Percentiles rank a stretch among this genome's conserved stretches.
phyloP scores from a whole-genome alignment of 2,329 filamentous ascomycete species.

The Cordyceps fumosorosea region DNA sequence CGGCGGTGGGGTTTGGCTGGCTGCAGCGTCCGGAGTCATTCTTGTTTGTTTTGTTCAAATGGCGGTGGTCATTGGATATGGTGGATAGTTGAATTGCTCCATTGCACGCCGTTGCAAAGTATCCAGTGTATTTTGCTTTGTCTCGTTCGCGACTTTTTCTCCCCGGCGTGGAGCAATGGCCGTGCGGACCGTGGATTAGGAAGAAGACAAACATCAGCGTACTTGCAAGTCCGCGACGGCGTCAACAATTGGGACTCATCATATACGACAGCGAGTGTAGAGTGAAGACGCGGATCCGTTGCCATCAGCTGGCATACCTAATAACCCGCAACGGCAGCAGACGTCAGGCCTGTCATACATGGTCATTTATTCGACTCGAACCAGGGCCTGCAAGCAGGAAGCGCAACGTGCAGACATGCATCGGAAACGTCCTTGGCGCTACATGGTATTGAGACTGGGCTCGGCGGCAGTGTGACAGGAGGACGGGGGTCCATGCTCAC shows the following conservation, averaged over 20 bases:
- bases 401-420: not conserved
- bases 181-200: not conserved
- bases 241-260: too few relatives aligned
- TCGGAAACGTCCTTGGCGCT: conserved; percentile 19
- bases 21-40: too few relatives aligned
- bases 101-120: not conserved
- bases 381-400: not conserved
- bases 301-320: too few relatives aligned
- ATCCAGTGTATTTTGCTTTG: conserved; percentile 1
- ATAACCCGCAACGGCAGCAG: too few relatives aligned
- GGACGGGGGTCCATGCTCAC: not conserved
- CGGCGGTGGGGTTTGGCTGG: not conserved
- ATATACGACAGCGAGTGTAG: too few relatives aligned
- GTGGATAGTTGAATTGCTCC: not conserved
- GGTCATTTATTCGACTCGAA: not conserved
- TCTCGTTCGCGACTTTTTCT: not conserved
- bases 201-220: too few relatives aligned
- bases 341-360: too few relatives aligned
- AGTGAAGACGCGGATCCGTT: too few relatives aligned
- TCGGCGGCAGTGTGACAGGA: not conserved
- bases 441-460: not conserved
- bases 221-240: too few relatives aligned
- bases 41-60: not conserved
- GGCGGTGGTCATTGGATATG: not conserved
- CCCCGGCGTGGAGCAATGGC: not conserved